Base-by-base conservation (phyloP, 805 yeast species). In the Saccharomycopsis oosterbeekiorum region DNA sequence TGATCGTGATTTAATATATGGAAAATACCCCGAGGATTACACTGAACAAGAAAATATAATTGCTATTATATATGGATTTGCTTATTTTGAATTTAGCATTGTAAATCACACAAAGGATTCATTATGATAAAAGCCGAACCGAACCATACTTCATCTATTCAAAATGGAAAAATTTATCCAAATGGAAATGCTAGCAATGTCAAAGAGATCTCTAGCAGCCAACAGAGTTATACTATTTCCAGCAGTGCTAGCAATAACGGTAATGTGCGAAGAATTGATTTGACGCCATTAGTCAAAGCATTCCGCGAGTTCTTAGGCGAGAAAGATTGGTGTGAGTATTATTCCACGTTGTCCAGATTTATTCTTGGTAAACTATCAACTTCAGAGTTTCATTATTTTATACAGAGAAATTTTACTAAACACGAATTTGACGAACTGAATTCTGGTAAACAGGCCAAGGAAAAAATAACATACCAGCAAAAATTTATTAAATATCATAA, bases 311-410 rank as follows among this genome's bases (percentile, higher is more conserved):
- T 80, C 63, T 72, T 93, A 62, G 97, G 97, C 1, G 76, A 79
- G 55, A 81, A 83, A 59, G 70, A 68, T 56, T 93, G 99, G 99
- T 93, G 86, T 64, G 80, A 80, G 62, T 93, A 93, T 71, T 92
- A 96, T 65, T 87, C 85, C 60, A 79, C 89, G 4, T 79, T 94
- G 26, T 84, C 93, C 58, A 75, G 81, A 59, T 93, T 91, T 67
- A 76, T 93, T 43, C 77, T 86, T 43, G 97, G 97, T 4, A 86
- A 85, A 70, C 75, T 91, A 19, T 86, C 96, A 11, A 78, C 97
- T 57, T 71, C 73, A 21, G 99, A 93, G 72, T 76, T 93, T 39
- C 65, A 69, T 68, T 65, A 40, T 19, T 56, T 43, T 10, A 43
- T 62, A 8, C 37, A 50, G 17, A 59, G 57, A 19, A 42, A 56